Base-by-base conservation (phyloP, 768 basidiomycete genomes). In the Royoungia palumana region DNA sequence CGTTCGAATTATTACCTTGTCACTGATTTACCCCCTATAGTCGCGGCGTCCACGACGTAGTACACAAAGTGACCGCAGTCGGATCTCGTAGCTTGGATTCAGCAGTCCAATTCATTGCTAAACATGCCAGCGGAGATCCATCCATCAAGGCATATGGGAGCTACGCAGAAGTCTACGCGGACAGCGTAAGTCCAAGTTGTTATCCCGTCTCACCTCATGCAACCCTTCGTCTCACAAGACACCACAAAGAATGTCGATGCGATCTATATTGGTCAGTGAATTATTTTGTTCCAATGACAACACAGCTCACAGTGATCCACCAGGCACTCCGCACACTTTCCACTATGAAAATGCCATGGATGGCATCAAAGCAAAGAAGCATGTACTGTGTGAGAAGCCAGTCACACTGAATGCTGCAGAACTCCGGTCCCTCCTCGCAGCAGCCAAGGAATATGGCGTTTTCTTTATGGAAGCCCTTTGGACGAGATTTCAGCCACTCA, bases 401-500 rank as follows among this genome's bases (percentile, higher is more conserved):
- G 85, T 88, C 44, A 94, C 92, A 2, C 78, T 74, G 53, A 93
- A 91, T 60, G 72, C 77, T 6, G 78, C 83, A 3, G 90, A 94
- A 61, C 73, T 91, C 19, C 77, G 80, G n/a, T 79, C 83, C 39
- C 76, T 95, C 20, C 71, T 92, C 17, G 70, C 70, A 10, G 76
- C 89, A 17, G 90, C 93, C 2, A 87, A 86, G 65, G 80, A 89
- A 62, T 72, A 85, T 57, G 79, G 82, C 16, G 76, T 92, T 1
- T 94, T 94, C 74, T 80, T 94, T 59, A 94, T 94, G 91, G 93
- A 94, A 69, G 90, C 87, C 0, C 74, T 92, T 68, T 92, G 90
- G 89, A 91, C 90, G 30, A 76, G 87, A 30, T 90, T 89, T 73
- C 83, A 87, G 49, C 87, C 87, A 12, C 75, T 88, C 50, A 71